These are phyloP conservation scores for Lomentospora prolificans DNA, from an alignment of 2,329 filamentous ascomycete species.

Conservation along the genomic window DNA sequence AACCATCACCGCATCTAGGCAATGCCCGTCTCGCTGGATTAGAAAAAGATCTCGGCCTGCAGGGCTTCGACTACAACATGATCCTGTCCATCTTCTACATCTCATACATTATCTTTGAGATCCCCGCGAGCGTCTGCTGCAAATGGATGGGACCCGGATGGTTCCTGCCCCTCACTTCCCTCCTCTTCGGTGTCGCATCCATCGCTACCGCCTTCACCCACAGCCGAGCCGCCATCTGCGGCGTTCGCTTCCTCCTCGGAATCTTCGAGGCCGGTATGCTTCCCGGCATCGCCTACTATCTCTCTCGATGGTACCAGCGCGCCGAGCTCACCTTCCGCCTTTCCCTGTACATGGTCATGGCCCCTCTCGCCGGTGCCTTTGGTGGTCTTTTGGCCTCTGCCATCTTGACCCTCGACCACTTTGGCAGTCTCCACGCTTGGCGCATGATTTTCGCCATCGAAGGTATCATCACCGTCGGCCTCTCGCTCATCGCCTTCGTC, in stretches of 20 bases:
- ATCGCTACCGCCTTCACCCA: conserved; percentile 53
- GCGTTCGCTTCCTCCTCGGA: conserved; percentile 50
- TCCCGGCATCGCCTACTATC: conserved; percentile 56
- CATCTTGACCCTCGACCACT: conserved; percentile 47
- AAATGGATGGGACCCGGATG: conserved; percentile 56
- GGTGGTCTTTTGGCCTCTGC: conserved; percentile 54
- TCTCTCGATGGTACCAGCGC: conserved; percentile 51
- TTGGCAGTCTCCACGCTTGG: conserved; percentile 50
- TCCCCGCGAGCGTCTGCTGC: conserved; percentile 51
- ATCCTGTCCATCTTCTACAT: conserved; percentile 55
- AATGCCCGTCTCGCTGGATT: conserved; percentile 52
- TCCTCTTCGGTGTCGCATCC: conserved; percentile 49
- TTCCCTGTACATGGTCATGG: conserved; percentile 55
- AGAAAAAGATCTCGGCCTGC: conserved; percentile 42
- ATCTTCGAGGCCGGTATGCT: conserved; percentile 57
- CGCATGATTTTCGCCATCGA: conserved; percentile 66
- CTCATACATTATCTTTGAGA: conserved; percentile 55
- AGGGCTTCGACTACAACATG: conserved; percentile 50
- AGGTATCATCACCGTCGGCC: conserved; percentile 45
- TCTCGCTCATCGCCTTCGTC: conserved; percentile 48
- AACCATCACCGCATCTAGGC: conserved; percentile 22
- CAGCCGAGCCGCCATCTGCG: conserved; percentile 33
- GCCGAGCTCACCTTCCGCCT: conserved; percentile 45
- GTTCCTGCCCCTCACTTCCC: conserved; percentile 48
- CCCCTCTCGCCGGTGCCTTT: conserved; percentile 56